A percentile compares a stretch with the other conserved stretches of the same genome.
Conservation (phyloP, 805 yeast species). For the Nakazawaea anatomiae region DNA sequence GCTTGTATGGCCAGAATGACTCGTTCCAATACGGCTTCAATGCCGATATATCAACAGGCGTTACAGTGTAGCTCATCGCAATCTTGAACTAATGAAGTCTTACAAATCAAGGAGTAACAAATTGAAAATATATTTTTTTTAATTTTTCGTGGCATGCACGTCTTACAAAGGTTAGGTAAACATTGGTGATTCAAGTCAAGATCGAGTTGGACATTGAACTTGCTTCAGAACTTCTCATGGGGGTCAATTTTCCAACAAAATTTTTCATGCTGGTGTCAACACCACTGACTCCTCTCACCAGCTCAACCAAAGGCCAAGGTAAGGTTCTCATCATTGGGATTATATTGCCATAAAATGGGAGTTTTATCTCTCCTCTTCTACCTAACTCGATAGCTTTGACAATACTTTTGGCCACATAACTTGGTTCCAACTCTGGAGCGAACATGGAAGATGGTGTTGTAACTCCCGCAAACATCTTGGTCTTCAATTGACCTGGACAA, state of each 20-base stretch:
- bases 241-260: slow-evolving; percentile 17
- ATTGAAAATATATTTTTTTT: too few relatives aligned
- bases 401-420: slow-evolving; percentile 54
- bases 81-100: too few relatives aligned
- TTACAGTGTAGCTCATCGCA: not conserved
- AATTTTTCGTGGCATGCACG: too few relatives aligned
- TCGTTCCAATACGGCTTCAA: slow-evolving; percentile 3
- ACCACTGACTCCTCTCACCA: slow-evolving; percentile 53
- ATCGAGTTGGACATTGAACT: not conserved
- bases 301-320: slow-evolving; percentile 66
- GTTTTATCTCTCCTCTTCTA: slow-evolving; percentile 57
- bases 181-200: not conserved
- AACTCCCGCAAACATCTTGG: slow-evolving; percentile 69
- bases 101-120: too few relatives aligned
- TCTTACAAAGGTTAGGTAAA: too few relatives aligned
- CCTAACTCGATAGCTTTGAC: slow-evolving; percentile 54
- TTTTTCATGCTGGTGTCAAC: slow-evolving; percentile 48
- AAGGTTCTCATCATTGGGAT: slow-evolving; percentile 65
- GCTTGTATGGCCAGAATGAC: slow-evolving; percentile 1
- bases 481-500: slow-evolving; percentile 83
- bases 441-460: slow-evolving; percentile 64
- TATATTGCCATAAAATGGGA: slow-evolving; percentile 73
- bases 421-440: slow-evolving; percentile 80
- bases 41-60: not conserved
- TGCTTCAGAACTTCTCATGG: not conserved